Percentiles rank a stretch among this genome's conserved stretches.
These are phyloP conservation scores for Leucosporidium creatinivorum DNA, from an alignment of 768 basidiomycete species.

Conservation along the genomic window DNA sequence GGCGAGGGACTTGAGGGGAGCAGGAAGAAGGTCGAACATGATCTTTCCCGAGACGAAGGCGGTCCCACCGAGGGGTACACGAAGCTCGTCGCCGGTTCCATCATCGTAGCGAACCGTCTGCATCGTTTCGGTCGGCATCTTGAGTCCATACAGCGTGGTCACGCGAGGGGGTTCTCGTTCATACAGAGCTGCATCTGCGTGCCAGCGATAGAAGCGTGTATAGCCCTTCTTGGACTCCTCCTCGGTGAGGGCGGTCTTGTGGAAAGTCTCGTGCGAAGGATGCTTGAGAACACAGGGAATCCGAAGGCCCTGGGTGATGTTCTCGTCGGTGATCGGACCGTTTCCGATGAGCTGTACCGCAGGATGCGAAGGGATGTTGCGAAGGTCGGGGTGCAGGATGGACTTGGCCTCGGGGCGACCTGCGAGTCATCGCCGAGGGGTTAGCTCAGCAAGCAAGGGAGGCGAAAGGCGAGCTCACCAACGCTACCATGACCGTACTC, in stretches of 20 bases:
- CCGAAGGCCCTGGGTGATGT: slow-evolving; percentile 28
- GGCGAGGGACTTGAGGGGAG: slow-evolving; percentile 67
- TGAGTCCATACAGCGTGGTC: slow-evolving; percentile 74
- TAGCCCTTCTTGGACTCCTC: slow-evolving; percentile 69
- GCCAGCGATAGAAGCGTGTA: slow-evolving; percentile 84
- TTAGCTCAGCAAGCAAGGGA: too few species aligned
- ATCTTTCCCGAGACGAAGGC: slow-evolving; percentile 64
- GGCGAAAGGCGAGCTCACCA: too few species aligned
- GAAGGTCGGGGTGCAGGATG: slow-evolving; percentile 65
- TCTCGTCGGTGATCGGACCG: slow-evolving; percentile 46
- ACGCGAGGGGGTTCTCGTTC: slow-evolving; percentile 55
- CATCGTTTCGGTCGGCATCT: slow-evolving; percentile 51
- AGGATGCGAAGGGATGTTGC: slow-evolving; percentile 78
- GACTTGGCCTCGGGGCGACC: slow-evolving; percentile 33
- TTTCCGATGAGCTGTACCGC: slow-evolving; percentile 92
- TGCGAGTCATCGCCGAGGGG: background rate
- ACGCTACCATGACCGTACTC: slow-evolving; percentile 20
- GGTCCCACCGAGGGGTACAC: slow-evolving; percentile 78
- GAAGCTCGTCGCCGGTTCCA: slow-evolving; percentile 72
- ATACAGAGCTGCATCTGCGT: slow-evolving; percentile 70
- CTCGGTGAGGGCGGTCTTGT: slow-evolving; percentile 64
- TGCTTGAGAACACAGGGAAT: slow-evolving; percentile 64
- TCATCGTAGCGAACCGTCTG: slow-evolving; percentile 53
- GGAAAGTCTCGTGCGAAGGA: slow-evolving; percentile 76
- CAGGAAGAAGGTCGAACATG: slow-evolving; percentile 73